Base-by-base conservation (phyloP, 225 moss, liverwort and hornwort species). In the Thuidium tamariscinum region DNA sequence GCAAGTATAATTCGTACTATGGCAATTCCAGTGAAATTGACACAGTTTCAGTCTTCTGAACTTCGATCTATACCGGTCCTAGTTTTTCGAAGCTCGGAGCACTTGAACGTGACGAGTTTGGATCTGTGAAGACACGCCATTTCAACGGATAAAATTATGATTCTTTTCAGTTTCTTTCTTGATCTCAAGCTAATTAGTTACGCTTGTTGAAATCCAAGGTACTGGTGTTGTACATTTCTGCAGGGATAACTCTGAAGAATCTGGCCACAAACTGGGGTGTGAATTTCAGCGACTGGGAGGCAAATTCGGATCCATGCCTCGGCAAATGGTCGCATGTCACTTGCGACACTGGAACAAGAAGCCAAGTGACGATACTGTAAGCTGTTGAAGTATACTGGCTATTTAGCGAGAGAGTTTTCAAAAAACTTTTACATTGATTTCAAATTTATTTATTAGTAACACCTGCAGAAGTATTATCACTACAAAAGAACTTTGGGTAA, bases 261-360 rank as follows among this genome's bases (percentile, higher is more conserved):
- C 34, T 87, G 41, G 56, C 3, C 34, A 6, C 19, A 16, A 3
- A 2, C 32, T 82, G 82, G 87, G 65, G 65, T 27, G 86, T 66
- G 10, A 82, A 44, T 8, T 65, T 87, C 74, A 36, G 3, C 44
- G 74, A 74, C 82, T 87, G 87, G 87, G 65, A 65, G 54, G 25
- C 64, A 7, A 71, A 82, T 64, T 41, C 75, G 55, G 36, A 87
- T 66, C 87, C 87, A 18, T 87, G 87, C 15, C 26, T 82, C n/a
- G 80, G 82, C 68, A 88, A 85, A 56, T 88, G 88, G 88, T 55
- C 88, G 61, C 11, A 59, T 66, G 85, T 88, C 29, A 85, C 74
- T 37, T 88, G 88, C 80, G 88, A 88, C 65, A 80, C 36, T 30
- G 73, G 0, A 20, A 88, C 88, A 18, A 66, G 6, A 6, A 81